phyloP scores from a whole-genome alignment of 345 rosid genomes.

The Rhodomyrtus tomentosa region DNA sequence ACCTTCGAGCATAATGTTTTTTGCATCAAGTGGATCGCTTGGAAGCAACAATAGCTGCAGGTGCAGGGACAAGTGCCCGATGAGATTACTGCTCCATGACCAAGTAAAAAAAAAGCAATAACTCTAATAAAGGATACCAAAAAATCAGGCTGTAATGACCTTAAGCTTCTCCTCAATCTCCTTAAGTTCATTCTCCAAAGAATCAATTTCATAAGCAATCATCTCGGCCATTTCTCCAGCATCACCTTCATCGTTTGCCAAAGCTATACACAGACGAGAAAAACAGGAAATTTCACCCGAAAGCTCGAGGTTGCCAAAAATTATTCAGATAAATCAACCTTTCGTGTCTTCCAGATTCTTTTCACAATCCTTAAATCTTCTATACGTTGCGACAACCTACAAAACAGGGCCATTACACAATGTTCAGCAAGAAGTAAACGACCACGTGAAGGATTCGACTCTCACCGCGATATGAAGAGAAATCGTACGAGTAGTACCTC shows the following conservation, averaged over 20 bases:
- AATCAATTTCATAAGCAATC: conserved; percentile 68
- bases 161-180: conserved; percentile 79
- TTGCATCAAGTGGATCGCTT: conserved; percentile 84
- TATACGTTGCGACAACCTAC: conserved; percentile 64
- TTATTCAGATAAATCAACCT: conserved; percentile 26
- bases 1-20: conserved; percentile 99
- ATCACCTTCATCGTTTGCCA: conserved; percentile 59
- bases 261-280: conserved; percentile 23
- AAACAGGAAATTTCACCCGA: neutral
- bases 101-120: neutral
- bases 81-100: neutral
- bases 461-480: neutral
- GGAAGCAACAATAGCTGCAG: conserved; percentile 73
- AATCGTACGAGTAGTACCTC: conserved; percentile 34
- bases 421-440: neutral
- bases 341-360: conserved; percentile 66
- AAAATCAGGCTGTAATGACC: conserved; percentile 21
- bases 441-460: neutral
- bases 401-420: neutral
- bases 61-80: neutral
- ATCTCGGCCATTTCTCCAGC: conserved; percentile 96
- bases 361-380: conserved; percentile 78
- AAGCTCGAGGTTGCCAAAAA: neutral
- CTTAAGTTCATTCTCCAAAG: conserved; percentile 47
- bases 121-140: neutral